Evolutionary conservation across 2,329 filamentous ascomycete species (phyloP).

Genomic region (Penicillium sp.): DNA sequence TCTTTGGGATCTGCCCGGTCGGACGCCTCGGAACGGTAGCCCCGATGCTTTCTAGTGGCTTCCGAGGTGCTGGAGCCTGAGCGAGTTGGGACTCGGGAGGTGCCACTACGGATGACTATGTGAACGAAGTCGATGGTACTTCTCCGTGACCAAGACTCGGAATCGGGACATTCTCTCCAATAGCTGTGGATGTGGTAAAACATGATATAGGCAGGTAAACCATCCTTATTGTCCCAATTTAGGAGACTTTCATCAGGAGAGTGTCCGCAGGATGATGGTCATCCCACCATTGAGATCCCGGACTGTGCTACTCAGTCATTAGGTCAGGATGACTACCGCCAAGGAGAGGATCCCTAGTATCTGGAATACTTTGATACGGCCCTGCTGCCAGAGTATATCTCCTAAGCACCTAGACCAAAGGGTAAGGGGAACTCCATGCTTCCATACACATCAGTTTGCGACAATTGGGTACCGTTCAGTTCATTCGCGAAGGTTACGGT

Average conservation of each 20-base stretch:
- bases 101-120: background rate
- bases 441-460: background rate
- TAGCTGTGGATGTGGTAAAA: too few relatives aligned
- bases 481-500: too few relatives aligned
- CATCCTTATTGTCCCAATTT: background rate
- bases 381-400: background rate
- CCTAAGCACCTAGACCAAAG: background rate
- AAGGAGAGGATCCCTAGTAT: background rate
- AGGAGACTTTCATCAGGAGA: background rate
- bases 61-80: constrained; percentile 5
- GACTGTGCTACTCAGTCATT: constrained; percentile 19
- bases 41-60: constrained; percentile 12
- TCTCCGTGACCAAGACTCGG: background rate
- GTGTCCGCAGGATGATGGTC: background rate
- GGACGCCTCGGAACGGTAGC: constrained; percentile 20
- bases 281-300: background rate
- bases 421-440: background rate
- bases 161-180: background rate
- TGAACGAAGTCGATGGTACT: background rate
- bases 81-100: background rate
- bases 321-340: background rate
- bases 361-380: background rate
- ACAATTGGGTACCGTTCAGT: too few relatives aligned
- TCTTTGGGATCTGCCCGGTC: constrained; percentile 14
- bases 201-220: too few relatives aligned